These are phyloP conservation scores for Scedosporium minutisporum DNA, from an alignment of 2,329 filamentous ascomycete genomes.

Conservation along the genomic window DNA sequence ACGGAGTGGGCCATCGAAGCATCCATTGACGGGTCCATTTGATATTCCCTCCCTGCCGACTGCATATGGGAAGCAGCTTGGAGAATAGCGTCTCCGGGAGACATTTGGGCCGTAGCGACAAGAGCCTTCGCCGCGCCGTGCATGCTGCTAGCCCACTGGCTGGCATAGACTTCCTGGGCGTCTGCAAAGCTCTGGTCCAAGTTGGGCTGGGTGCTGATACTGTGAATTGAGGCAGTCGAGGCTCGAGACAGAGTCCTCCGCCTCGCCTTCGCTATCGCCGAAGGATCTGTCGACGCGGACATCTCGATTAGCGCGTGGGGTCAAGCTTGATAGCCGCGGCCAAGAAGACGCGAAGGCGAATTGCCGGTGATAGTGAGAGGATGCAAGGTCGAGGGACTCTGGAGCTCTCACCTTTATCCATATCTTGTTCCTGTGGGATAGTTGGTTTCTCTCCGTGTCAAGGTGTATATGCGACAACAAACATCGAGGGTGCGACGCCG, in stretches of 20 bases:
- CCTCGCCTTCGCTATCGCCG: conserved; percentile 27
- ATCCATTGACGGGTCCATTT: conserved; percentile 37
- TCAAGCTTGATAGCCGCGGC: not conserved
- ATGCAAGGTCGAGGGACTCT: not conserved
- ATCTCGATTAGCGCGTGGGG: not conserved
- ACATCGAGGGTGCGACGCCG: not conserved
- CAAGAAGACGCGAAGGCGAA: not conserved
- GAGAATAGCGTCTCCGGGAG: conserved; percentile 50
- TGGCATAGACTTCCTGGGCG: conserved; percentile 32
- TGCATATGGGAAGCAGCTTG: conserved; percentile 48
- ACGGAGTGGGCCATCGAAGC: conserved; percentile 24
- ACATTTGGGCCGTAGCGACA: conserved; percentile 34
- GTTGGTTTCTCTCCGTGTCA: conserved; percentile 3
- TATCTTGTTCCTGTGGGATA: conserved; percentile 7
- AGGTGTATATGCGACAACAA: conserved; percentile 7
- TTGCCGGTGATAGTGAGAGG: not conserved
- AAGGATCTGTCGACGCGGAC: not conserved
- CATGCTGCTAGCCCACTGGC: conserved; percentile 40
- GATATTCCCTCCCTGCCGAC: conserved; percentile 37
- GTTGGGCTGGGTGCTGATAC: conserved; percentile 39
- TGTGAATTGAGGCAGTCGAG: conserved; percentile 48
- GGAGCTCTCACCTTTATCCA: conserved; percentile 2
- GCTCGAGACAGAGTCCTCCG: conserved; percentile 45
- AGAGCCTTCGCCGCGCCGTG: conserved; percentile 35
- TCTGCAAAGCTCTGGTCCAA: conserved; percentile 40